phyloP scores from a whole-genome alignment of 106 monocot species.

The Dioscorea zingiberensis region DNA sequence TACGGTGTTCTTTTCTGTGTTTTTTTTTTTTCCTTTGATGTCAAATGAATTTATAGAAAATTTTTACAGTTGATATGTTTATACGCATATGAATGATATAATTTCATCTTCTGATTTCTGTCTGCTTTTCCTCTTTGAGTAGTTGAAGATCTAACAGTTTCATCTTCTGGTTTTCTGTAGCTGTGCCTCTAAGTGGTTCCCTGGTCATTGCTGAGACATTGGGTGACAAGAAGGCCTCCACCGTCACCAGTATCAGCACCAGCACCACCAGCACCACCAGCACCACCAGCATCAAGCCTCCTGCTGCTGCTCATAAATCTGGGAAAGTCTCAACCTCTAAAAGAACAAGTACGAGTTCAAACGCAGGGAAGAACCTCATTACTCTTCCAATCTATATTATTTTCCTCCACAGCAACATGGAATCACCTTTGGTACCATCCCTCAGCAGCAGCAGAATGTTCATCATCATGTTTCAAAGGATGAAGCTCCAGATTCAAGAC shows the following conservation, averaged over 20 bases:
- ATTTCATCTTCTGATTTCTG: no score
- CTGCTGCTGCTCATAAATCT: background rate
- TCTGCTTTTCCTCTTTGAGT: no score
- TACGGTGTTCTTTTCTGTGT: no score
- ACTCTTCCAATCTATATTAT: background rate
- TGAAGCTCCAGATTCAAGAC: background rate
- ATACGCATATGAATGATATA: no score
- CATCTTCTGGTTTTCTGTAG: background rate
- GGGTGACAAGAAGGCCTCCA: slow-evolving; percentile 3
- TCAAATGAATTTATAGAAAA: no score
- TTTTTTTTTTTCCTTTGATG: no score
- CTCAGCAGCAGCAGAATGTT: slow-evolving; percentile 4
- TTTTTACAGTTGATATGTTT: no score
- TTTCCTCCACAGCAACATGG: slow-evolving; percentile 1
- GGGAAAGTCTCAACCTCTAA: slow-evolving; percentile 13
- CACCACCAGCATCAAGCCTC: background rate
- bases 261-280: background rate
- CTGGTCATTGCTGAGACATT: slow-evolving; percentile 29
- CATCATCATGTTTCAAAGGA: background rate
- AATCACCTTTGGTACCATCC: background rate
- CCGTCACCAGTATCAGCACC: background rate
- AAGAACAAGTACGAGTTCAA: slow-evolving; percentile 70
- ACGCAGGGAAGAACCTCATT: slow-evolving; percentile 35
- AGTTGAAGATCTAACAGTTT: no score
- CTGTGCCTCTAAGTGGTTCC: slow-evolving; percentile 19